These are phyloP conservation scores for Euphorbia celastroides DNA, from an alignment of 441 rosid genomes.

Conservation along the genomic window DNA sequence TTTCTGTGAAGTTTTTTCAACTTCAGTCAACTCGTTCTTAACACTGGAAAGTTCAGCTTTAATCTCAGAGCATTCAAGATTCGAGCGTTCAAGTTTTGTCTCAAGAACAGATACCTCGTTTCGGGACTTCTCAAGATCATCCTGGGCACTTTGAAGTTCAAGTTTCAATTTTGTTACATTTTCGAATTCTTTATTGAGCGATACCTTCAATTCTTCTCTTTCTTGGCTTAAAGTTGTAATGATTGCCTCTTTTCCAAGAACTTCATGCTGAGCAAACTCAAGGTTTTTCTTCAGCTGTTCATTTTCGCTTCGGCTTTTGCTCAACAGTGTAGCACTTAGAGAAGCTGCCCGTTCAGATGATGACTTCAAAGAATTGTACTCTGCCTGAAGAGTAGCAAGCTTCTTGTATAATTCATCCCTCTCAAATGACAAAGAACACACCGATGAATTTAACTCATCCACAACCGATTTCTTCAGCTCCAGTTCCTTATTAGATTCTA, in stretches of 20 bases:
- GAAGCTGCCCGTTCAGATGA: slow-evolving; percentile 55
- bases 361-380: slow-evolving; percentile 47
- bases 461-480: slow-evolving; percentile 43
- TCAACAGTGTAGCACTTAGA: slow-evolving; percentile 43
- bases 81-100: slow-evolving; percentile 47
- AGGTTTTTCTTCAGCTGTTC: slow-evolving; percentile 45
- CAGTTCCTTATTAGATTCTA: slow-evolving; percentile 36
- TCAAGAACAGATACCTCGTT: slow-evolving; percentile 51
- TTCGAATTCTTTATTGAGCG: slow-evolving; percentile 42
- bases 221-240: slow-evolving; percentile 46
- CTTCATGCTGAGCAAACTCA: slow-evolving; percentile 36
- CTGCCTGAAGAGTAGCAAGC: slow-evolving; percentile 37
- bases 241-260: slow-evolving; percentile 29
- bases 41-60: slow-evolving; percentile 55
- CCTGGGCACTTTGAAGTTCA: slow-evolving; percentile 48
- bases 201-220: slow-evolving; percentile 45
- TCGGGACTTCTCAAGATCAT: slow-evolving; percentile 44
- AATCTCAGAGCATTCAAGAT: slow-evolving; percentile 38
- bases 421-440: slow-evolving; percentile 42
- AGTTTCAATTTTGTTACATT: slow-evolving; percentile 40
- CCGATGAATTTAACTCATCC: slow-evolving; percentile 46
- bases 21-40: slow-evolving; percentile 46
- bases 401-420: slow-evolving; percentile 46
- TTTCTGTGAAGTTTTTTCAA: slow-evolving; percentile 31
- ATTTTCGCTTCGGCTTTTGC: slow-evolving; percentile 47